Evolutionary conservation across 2,329 filamentous ascomycete species (phyloP).

Genomic region (Aureobasidium subglaciale): DNA sequence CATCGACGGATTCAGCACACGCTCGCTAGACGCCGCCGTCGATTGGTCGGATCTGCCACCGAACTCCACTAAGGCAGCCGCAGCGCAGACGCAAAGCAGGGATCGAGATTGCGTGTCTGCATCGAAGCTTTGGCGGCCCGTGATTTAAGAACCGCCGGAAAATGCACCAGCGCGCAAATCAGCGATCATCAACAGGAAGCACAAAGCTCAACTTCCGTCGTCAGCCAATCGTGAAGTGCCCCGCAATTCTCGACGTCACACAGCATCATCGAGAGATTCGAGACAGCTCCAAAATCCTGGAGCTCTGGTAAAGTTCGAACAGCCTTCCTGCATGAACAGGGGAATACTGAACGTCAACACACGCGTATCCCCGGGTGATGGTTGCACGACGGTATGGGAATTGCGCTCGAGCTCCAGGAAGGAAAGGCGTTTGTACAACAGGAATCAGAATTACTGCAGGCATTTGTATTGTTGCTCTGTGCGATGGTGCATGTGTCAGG

Average conservation of each 20-base stretch:
- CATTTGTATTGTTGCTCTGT: not conserved
- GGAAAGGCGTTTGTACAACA: not conserved
- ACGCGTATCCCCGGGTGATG: not conserved
- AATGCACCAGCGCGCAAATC: slow-evolving; percentile 8
- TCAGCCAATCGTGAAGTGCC: not conserved
- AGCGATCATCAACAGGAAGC: not conserved
- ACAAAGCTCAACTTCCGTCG: not conserved
- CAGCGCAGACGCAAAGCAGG: not conserved
- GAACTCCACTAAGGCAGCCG: not conserved
- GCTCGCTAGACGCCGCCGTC: not conserved
- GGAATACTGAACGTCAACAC: not conserved
- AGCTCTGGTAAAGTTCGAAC: not conserved
- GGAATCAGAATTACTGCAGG: not conserved
- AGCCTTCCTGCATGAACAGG: slow-evolving; percentile 4
- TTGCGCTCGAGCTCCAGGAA: not conserved
- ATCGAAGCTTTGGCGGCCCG: slow-evolving; percentile 12
- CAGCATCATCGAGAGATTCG: not conserved
- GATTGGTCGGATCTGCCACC: not conserved
- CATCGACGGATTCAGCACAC: not conserved
- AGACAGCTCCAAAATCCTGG: slow-evolving; percentile 3
- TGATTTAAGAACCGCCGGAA: not conserved
- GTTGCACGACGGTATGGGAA: not conserved
- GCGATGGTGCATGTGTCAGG: not conserved
- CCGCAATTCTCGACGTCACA: slow-evolving; percentile 1
- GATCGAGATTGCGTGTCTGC: slow-evolving; percentile 1